Evolutionary conservation across 108 stramenopile genomes (phyloP), one percentile per base, ranked within the genome.

Genomic region (Nannochloropsis gaditana): DNA sequence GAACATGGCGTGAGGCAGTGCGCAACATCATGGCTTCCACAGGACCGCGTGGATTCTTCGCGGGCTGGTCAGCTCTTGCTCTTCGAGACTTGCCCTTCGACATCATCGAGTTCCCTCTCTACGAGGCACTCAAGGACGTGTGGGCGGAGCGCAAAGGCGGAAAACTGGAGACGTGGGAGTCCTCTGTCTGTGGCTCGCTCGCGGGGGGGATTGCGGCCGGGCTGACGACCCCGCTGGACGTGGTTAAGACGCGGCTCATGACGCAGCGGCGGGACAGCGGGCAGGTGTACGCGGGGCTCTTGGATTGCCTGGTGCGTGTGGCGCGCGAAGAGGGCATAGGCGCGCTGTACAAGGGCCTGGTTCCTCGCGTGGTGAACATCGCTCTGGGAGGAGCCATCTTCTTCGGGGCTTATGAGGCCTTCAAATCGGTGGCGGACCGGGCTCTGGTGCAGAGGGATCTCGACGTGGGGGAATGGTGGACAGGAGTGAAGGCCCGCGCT

Each of bases 301-400:
- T 43, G 21, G 88, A 87, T 83, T 88, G 87, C 43, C 45, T 92
- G 8, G 43, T 44, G 42, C 41, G 88, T 2, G 85, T 93, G 42
- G 79, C 47, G 2, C 19, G 19, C n/a, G 91, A 92, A 9, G 93
- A 91, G 50, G 92, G 92, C 45, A 41, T 84, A 43, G 79, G 45
- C 21, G 91, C 92, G 80, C 87, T 99, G 43, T 91, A 95, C 80
- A 91, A 92, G 83, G 98, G 98, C 11, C 91, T 97, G 21, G 94
- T 94, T 85, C 97, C 98, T 3, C 91, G 99, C 73, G 96, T 98
- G 42, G 92, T 97, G 89, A 97, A 96, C 94, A 99, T 99, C 84
- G 94, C 96, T 0, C 93, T 99, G 43, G 99, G 99, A 43, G 99
- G 99, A 10, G 96, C 97, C 92, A 95, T 99, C 45, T 99, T 98